These are phyloP conservation scores for Cardamine chenopodiifolia DNA, from an alignment of 345 rosid genomes.

Conservation along the genomic window DNA sequence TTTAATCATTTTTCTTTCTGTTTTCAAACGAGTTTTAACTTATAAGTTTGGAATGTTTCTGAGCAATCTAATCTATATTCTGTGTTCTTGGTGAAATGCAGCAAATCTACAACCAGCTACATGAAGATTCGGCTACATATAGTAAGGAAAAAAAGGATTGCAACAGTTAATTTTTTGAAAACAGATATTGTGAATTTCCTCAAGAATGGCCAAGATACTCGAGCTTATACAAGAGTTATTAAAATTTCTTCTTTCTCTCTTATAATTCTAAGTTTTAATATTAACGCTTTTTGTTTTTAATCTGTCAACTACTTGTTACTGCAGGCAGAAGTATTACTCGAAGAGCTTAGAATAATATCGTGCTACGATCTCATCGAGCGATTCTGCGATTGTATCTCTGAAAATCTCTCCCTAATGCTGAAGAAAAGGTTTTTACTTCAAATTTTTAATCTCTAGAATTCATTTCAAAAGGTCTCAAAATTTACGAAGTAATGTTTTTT, in stretches of 20 bases:
- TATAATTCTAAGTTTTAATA: neutral
- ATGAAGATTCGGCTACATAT: conserved; percentile 60
- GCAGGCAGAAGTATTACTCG: conserved; percentile 75
- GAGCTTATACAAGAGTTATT: conserved; percentile 78
- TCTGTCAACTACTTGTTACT: neutral
- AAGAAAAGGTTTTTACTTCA: conserved; percentile 60
- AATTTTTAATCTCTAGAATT: neutral
- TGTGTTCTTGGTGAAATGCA: conserved; percentile 34
- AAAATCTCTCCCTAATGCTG: conserved; percentile 55
- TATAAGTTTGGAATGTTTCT: neutral
- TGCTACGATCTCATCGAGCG: conserved; percentile 61
- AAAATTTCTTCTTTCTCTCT: conserved; percentile 1
- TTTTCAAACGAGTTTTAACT: neutral
- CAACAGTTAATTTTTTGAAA: conserved; percentile 58
- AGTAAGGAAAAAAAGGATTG: conserved; percentile 61
- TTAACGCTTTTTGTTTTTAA: neutral
- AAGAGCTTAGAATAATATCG: conserved; percentile 58
- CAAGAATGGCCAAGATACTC: conserved; percentile 51
- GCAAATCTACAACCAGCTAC: conserved; percentile 61
- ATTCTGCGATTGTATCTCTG: conserved; percentile 52
- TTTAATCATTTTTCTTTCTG: neutral
- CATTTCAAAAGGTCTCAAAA: neutral
- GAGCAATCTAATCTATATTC: neutral
- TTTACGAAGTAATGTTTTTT: neutral
- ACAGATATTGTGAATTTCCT: conserved; percentile 79